phyloP scores from a whole-genome alignment of 1,139 yeast species.

The Pneumocystis oryctolagi region DNA sequence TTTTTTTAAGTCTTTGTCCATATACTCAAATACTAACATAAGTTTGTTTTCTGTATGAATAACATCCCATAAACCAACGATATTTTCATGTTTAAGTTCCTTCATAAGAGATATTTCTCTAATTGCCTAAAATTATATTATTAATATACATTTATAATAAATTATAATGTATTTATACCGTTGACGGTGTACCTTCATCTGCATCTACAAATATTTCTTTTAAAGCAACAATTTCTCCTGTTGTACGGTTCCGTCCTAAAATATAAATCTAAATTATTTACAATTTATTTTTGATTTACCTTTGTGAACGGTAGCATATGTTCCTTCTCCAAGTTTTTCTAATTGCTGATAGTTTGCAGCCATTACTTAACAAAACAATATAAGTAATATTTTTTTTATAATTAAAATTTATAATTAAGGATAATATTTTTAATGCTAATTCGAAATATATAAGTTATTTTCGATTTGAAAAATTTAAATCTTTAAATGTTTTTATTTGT shows the following conservation, averaged over 20 bases:
- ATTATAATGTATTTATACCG: slow-evolving; percentile 22
- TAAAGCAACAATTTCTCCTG: slow-evolving; percentile 71
- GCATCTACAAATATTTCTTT: slow-evolving; percentile 90
- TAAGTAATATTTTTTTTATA: background rate
- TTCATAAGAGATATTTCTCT: slow-evolving; percentile 87
- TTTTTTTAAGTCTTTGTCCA: slow-evolving; percentile 86
- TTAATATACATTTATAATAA: background rate
- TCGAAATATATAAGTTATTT: background rate
- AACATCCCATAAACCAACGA: slow-evolving; percentile 79
- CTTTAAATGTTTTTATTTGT: background rate
- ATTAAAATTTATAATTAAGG: background rate
- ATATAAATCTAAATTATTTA: background rate
- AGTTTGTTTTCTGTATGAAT: slow-evolving; percentile 94
- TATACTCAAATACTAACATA: slow-evolving; percentile 81
- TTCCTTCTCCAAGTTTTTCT: slow-evolving; percentile 31
- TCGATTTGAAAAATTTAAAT: background rate
- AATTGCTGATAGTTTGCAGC: slow-evolving; percentile 8
- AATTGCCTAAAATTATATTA: slow-evolving; percentile 37
- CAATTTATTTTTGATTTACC: slow-evolving; percentile 66
- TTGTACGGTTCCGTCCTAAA: slow-evolving; percentile 34
- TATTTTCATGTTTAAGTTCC: slow-evolving; percentile 84
- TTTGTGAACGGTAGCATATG: slow-evolving; percentile 95
- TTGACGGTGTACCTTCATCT: slow-evolving; percentile 97
- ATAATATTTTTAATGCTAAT: background rate
- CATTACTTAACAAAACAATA: background rate